These are phyloP conservation scores for Leccinum pseudoinsigne DNA, from an alignment of 1,284 basidiomycete species.

Conservation along the genomic window DNA sequence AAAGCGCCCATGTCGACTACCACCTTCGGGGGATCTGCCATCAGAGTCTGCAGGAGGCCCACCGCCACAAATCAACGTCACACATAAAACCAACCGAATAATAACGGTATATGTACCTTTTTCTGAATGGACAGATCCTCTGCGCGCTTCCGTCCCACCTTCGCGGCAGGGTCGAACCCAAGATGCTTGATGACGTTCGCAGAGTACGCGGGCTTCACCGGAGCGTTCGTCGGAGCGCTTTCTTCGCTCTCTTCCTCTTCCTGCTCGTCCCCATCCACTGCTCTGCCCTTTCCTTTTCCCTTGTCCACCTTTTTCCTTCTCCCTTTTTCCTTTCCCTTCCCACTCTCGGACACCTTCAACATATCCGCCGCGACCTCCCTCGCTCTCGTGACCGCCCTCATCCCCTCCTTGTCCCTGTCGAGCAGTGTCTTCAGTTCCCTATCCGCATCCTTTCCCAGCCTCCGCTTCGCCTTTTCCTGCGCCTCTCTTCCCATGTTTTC, in stretches of 20 bases:
- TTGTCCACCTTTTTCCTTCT: slow-evolving; percentile 27
- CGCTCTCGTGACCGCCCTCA: slow-evolving; percentile 57
- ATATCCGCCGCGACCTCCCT: slow-evolving; percentile 42
- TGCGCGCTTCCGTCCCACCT: slow-evolving; percentile 44
- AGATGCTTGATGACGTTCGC: slow-evolving; percentile 63
- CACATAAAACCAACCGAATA: background rate
- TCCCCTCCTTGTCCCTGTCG: slow-evolving; percentile 61
- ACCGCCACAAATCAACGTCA: slow-evolving; percentile 43
- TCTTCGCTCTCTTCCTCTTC: slow-evolving; percentile 25
- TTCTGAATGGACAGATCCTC: slow-evolving; percentile 46
- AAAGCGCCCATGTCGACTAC: slow-evolving; percentile 78
- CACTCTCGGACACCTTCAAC: slow-evolving; percentile 17
- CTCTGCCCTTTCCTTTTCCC: slow-evolving; percentile 16
- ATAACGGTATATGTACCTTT: slow-evolving; percentile 44
- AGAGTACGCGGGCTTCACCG: slow-evolving; percentile 53
- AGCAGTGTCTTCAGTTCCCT: slow-evolving; percentile 57
- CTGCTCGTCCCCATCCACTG: background rate
- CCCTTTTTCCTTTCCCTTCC: slow-evolving; percentile 15
- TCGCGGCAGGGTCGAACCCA: slow-evolving; percentile 71
- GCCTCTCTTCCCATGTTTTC: slow-evolving; percentile 76
- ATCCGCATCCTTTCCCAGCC: slow-evolving; percentile 60
- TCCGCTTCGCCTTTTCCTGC: slow-evolving; percentile 69
- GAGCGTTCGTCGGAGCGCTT: slow-evolving; percentile 11
- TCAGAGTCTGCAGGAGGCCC: slow-evolving; percentile 75
- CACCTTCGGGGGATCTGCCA: slow-evolving; percentile 65